phyloP scores from a whole-genome alignment of 1,284 basidiomycete species.

The Schizophyllum amplum region DNA sequence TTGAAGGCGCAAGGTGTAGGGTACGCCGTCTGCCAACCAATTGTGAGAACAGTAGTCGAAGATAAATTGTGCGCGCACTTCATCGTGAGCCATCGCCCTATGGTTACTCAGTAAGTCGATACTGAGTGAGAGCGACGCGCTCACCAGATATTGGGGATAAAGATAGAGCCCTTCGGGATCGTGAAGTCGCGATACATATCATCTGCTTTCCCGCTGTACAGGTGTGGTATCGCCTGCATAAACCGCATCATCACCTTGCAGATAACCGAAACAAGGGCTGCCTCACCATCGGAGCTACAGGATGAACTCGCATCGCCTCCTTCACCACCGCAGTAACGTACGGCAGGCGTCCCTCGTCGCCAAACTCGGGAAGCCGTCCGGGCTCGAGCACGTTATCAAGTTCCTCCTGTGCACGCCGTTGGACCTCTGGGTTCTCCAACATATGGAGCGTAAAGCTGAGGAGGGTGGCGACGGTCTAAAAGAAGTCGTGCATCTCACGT shows the following conservation, averaged over 20 bases:
- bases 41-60: no score
- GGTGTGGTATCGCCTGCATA: neutral
- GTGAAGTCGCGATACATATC: constrained; percentile 12
- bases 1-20: constrained; percentile 8
- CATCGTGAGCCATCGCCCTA: constrained; percentile 15
- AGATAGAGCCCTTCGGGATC: constrained; percentile 9
- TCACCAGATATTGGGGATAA: constrained; percentile 10
- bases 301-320: constrained; percentile 1
- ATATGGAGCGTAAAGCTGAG: constrained; percentile 32
- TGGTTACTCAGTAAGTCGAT: neutral
- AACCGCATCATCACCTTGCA: neutral
- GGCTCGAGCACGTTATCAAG: constrained; percentile 32
- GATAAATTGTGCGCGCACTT: neutral
- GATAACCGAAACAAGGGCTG: neutral
- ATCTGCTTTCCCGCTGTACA: constrained; percentile 2
- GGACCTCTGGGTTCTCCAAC: constrained; percentile 26
- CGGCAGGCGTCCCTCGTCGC: constrained; percentile 20
- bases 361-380: constrained; percentile 36
- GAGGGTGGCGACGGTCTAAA: constrained; percentile 20
- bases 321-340: constrained; percentile 5
- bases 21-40: constrained; percentile 2
- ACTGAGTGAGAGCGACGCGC: neutral
- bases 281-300: neutral
- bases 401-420: constrained; percentile 37
- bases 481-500: neutral